Base-by-base conservation (phyloP, 164 flowering plant species). In the Amborella trichopoda region DNA sequence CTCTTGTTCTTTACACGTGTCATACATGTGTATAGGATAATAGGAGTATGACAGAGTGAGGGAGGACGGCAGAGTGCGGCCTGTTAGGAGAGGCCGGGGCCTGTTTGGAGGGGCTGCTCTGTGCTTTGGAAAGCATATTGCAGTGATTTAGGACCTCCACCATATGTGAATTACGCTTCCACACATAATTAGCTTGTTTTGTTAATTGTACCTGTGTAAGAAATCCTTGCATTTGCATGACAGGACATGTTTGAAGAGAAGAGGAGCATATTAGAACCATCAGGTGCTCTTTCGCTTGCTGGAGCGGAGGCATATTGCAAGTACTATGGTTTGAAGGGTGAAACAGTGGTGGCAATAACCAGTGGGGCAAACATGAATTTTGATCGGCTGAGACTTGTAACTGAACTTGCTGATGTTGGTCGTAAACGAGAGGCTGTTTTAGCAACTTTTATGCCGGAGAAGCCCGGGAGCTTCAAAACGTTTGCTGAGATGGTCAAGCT, bases 251-350 rank as follows among this genome's bases (percentile, higher is more conserved):
- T 88, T 68, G 96, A 93, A 71, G 99, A 93, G 78, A 88, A 79
- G 60, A 73, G 99, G 64, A 88, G 78, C 76, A 93, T 93, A 55
- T 64, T 93, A 30, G 99, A 93, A 66, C 99, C 99, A 48, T 95
- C 99, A 24, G 96, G 99, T 47, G 99, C 99, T 53, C 91, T 93
- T 58, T 68, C 99, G 14, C 71, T 93, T 26, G 99, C 99, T 45
- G 99, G 99, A 56, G 99, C 99, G 55, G 94, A 88, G 69, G 99
- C 99, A n/a, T 93, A 93, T 62, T 93, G 99, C 77, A 80, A 72
- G 42, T 83, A 82, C 61, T 77, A 93, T 68, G 90, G 88, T 43
- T 71, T 85, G 23, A 77, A 82, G 68, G 89, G 68, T 46, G 81
- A 66, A 63, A 77, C 64, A 60, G 71, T 93, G 46, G 94, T 85